Conservation (phyloP, 495 filamentous ascomycete genomes). For the Aspergillus taichungensis region DNA sequence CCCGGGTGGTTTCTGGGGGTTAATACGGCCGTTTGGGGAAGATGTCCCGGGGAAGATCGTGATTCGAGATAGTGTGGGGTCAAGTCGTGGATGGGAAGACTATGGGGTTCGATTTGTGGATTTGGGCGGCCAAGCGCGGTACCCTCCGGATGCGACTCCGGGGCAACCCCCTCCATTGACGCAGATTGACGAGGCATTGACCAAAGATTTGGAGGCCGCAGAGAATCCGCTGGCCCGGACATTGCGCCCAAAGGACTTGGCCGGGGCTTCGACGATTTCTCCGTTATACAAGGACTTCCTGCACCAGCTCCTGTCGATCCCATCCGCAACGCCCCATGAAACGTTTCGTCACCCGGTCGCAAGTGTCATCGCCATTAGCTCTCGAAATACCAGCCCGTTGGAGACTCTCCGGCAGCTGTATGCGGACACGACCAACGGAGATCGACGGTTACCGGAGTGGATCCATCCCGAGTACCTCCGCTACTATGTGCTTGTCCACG, state of each 20-base stretch:
- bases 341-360: slow-evolving; percentile 92
- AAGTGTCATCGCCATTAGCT: slow-evolving; percentile 93
- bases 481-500: slow-evolving; percentile 96
- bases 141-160: slow-evolving; percentile 13
- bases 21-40: slow-evolving; percentile 90
- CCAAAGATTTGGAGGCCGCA: slow-evolving; percentile 32
- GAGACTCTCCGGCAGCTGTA: slow-evolving; percentile 80
- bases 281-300: slow-evolving; percentile 77
- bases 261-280: slow-evolving; percentile 31
- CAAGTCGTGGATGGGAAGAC: slow-evolving; percentile 76
- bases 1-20: slow-evolving; percentile 64
- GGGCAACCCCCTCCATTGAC: slow-evolving; percentile 25
- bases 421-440: slow-evolving; percentile 59
- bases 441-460: slow-evolving; percentile 63
- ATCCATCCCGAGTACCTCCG: slow-evolving; percentile 81
- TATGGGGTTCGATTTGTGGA: slow-evolving; percentile 79
- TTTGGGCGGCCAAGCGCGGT: slow-evolving; percentile 23
- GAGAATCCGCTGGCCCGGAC: slow-evolving; percentile 26
- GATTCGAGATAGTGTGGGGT: slow-evolving; percentile 80
- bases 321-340: slow-evolving; percentile 72
- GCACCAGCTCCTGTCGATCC: slow-evolving; percentile 69
- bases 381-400: slow-evolving; percentile 68
- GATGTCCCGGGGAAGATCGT: slow-evolving; percentile 77
- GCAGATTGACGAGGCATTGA: slow-evolving; percentile 53
- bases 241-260: slow-evolving; percentile 25